Evolutionary conservation across 192 early-diverging fungal species (phyloP), one percentile per base, ranked within the genome.

Genomic region (Backusella circina): DNA sequence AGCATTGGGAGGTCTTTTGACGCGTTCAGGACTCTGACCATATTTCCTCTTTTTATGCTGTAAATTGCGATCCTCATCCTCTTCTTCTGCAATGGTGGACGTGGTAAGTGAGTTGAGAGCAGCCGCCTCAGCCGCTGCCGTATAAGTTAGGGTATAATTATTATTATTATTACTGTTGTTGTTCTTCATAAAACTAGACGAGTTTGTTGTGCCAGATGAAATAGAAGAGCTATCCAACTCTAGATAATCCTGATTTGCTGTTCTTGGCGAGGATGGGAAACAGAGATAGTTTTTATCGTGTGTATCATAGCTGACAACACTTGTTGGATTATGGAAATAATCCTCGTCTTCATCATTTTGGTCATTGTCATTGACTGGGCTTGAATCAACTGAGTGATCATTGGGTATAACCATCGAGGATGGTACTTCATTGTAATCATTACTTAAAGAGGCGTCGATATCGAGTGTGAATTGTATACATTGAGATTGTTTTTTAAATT

Each of bases 1-100:
- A 12, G 86, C 86, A 71, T 89, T 90, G 57, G 87, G 86, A 15
- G 88, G 88, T 36, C 88, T 79, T 74, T 87, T 89, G 23, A 88
- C 74, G 41, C 84, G 75, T 67, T 74, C 73, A 21, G 73, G 73
- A 4, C 21, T 26, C 31, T 84, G 41, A 0, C 57, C 71, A 41
- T 71, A 74, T 44, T 74, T 74, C 21, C 61, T 64, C 23, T 73
- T 64, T 7, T 30, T 26, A 6, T 57, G 54, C 31, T 50, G 41
- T n/a, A 50, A 21, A 26, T 68, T 68, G 33, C 36, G 32, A 70
- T 47, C 41, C 16, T 37, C 23, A 7, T 41, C 15, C 0, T 13
- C 21, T 28, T 70, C 41, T 2, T 70, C 36, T 5, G 36, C 32
- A 7, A 36, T 73, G 28, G 32, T 38, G 0, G 71, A 12, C 2